Evolutionary conservation across 2,329 filamentous ascomycete species (phyloP).

Genomic region (Zymoseptoria ardabiliae): DNA sequence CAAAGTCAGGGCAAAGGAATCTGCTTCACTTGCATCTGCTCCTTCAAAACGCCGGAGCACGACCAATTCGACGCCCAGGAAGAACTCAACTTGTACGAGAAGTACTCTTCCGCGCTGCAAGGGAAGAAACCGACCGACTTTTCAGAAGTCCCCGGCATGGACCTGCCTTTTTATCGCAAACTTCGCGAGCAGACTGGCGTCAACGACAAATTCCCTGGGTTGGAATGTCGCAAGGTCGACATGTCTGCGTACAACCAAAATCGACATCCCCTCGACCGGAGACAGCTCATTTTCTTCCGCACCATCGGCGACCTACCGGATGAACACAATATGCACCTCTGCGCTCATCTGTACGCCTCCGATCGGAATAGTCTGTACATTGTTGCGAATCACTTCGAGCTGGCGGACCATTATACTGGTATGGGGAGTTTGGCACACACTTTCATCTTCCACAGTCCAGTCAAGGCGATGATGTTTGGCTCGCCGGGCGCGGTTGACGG

Average conservation of each 20-base stretch:
- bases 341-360: constrained; percentile 51
- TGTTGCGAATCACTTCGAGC: constrained; percentile 43
- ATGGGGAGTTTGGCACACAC: constrained; percentile 45
- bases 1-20: constrained; percentile 40
- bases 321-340: constrained; percentile 48
- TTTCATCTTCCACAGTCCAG: constrained; percentile 41
- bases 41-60: constrained; percentile 43
- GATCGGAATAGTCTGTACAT: constrained; percentile 50
- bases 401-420: constrained; percentile 32
- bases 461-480: constrained; percentile 34
- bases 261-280: constrained; percentile 30
- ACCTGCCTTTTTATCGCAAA: constrained; percentile 31
- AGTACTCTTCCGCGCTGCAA: constrained; percentile 30
- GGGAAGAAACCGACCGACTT: constrained; percentile 28
- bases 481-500: neutral
- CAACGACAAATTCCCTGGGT: constrained; percentile 37
- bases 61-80: constrained; percentile 31
- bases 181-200: constrained; percentile 28
- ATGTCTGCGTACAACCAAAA: constrained; percentile 44
- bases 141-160: constrained; percentile 31
- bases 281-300: constrained; percentile 41
- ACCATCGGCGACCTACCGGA: constrained; percentile 33
- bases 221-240: constrained; percentile 47
- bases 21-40: constrained; percentile 47
- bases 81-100: constrained; percentile 27